phyloP scores from a whole-genome alignment of 495 filamentous ascomycete species.

The Aspergillus cristatus region DNA sequence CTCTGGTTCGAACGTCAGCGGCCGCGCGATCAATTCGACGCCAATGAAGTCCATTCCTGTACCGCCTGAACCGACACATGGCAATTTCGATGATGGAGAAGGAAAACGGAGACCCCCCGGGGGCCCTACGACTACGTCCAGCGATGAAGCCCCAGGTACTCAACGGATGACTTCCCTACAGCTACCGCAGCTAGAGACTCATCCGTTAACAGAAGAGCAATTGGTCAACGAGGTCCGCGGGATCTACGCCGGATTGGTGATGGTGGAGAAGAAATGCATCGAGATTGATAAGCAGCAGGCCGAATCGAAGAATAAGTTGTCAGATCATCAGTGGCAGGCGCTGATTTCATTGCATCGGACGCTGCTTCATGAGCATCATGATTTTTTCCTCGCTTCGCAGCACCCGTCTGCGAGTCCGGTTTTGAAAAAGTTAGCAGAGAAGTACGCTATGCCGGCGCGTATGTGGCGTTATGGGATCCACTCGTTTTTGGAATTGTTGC shows the following conservation, averaged over 20 bases:
- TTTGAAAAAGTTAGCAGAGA: conserved; percentile 49
- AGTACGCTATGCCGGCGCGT: conserved; percentile 70
- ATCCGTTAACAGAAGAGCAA: conserved; percentile 67
- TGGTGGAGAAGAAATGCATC: conserved; percentile 74
- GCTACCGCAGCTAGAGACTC: conserved; percentile 51
- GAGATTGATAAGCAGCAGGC: conserved; percentile 58
- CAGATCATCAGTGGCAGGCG: conserved; percentile 60
- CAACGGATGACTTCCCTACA: conserved; percentile 38
- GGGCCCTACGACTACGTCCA: conserved; percentile 1
- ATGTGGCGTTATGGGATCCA: conserved; percentile 86
- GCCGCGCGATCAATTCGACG: conserved; percentile 2
- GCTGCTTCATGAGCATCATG: conserved; percentile 68
- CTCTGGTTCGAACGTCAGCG: conserved; percentile 6
- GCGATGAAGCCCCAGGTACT: conserved; percentile 32
- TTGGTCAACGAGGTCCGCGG: conserved; percentile 57
- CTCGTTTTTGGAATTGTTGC: conserved; percentile 63
- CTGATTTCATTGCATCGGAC: conserved; percentile 64
- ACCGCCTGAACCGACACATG: no score
- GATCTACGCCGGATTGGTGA: conserved; percentile 68
- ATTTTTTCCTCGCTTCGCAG: conserved; percentile 72
- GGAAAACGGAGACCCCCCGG: no score
- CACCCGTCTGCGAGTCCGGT: conserved; percentile 58
- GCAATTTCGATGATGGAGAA: no score
- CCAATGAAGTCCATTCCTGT: no score
- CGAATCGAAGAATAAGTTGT: conserved; percentile 33